Base-by-base conservation (phyloP, 2,329 filamentous ascomycete species). In the Penicillium sp. region DNA sequence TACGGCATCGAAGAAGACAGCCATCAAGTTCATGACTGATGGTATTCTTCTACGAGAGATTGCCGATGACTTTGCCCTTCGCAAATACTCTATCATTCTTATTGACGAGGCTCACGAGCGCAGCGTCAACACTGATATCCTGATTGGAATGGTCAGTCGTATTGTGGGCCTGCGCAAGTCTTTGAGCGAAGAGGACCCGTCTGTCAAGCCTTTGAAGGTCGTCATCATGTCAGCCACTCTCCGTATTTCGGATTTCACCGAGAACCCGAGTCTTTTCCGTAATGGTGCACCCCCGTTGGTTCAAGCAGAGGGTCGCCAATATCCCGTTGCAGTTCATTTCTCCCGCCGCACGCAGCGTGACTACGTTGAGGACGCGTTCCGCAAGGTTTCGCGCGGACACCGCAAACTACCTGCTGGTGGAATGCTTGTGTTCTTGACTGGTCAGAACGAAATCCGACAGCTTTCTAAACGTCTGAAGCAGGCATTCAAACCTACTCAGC, bases 21-120 rank as follows among this genome's bases (percentile, higher is more conserved):
- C 91, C 6, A 85, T 99, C 72, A 99, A 99, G 73, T 99, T 97
- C 77, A 97, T 99, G 92, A 99, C 94, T 0, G 94, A 99, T 74
- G 94, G 94, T 82, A 92, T 99, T 29, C 79, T 99, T 58, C 82
- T 99, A 10, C 87, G 94, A 55, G 94, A 99, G 74, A 88, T 97
- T 53, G 87, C 90, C 0, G 87, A 94, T 63, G 94, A 99, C 70
- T 91, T 97, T 68, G 83, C 91, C 0, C 77, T 99, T 44, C 85
- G 83, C 49, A 95, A 95, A 66, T 99, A 99, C 74, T 97, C 93
- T 0, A 90, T 89, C 15, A 90, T 99, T 51, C 85, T 99, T 48
- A 93, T 99, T 59, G 94, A 99, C 68, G 94, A 99, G 75, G 94
- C 94, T 1, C 94, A 99, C 78, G 94, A 99, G 73, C 86, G 95